These are phyloP conservation scores for Umbelopsis sp. DNA, from an alignment of 192 early-diverging fungal genomes.

Conservation along the genomic window DNA sequence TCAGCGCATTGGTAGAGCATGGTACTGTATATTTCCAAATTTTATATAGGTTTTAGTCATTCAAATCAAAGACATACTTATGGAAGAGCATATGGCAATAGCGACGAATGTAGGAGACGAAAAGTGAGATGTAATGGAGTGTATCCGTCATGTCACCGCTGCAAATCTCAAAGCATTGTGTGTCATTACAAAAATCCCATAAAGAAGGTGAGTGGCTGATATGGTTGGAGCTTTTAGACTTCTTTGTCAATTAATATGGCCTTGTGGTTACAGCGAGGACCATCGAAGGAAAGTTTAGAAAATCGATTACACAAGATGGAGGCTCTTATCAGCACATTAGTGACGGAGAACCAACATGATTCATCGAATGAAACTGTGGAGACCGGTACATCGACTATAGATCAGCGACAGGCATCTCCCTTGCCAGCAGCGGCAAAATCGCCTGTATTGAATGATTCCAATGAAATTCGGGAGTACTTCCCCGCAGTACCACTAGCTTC, in stretches of 20 bases:
- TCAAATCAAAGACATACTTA: no score
- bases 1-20: neutral
- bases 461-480: conserved; percentile 8
- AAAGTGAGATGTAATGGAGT: conserved; percentile 8
- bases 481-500: conserved; percentile 6
- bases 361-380: conserved; percentile 27
- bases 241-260: conserved; percentile 2
- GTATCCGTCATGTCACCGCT: neutral
- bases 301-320: conserved; percentile 72
- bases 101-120: neutral
- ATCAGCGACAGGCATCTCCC: no score
- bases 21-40: neutral
- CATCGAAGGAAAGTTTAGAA: conserved; percentile 83
- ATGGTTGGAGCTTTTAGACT: conserved; percentile 22
- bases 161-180: conserved; percentile 29
- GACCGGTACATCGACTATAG: conserved; percentile 11
- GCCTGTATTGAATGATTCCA: no score
- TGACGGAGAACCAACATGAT: conserved; percentile 47
- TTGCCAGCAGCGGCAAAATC: neutral
- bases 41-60: no score
- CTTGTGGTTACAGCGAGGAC: conserved; percentile 60
- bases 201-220: conserved; percentile 36
- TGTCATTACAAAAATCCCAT: conserved; percentile 67
- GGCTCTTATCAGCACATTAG: conserved; percentile 57
- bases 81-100: no score